Conservation (phyloP, 2,329 filamentous ascomycete genomes). For the Venturia effusa region DNA sequence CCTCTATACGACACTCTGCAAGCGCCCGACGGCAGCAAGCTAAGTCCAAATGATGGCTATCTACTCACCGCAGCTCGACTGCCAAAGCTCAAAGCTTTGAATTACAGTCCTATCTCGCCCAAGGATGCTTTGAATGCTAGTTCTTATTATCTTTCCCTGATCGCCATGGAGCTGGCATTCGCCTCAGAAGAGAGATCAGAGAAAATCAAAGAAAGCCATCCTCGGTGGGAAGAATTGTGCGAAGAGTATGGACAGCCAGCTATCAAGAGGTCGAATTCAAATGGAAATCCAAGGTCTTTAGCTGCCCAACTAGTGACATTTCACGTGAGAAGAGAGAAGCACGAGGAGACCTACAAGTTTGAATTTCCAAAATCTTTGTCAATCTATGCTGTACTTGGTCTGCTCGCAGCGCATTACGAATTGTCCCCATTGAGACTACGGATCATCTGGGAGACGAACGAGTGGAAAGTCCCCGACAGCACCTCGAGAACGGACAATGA, state of each 20-base stretch:
- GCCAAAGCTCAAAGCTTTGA: conserved; percentile 54
- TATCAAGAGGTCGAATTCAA: conserved; percentile 37
- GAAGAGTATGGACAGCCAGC: conserved; percentile 62
- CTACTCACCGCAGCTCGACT: conserved; percentile 80
- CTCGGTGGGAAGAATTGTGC: conserved; percentile 64
- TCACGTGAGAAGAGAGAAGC: conserved; percentile 35
- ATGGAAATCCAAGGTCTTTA: conserved; percentile 64
- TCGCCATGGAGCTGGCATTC: conserved; percentile 61
- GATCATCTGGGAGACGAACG: conserved; percentile 80
- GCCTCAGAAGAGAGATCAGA: conserved; percentile 43
- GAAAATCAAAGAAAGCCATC: conserved; percentile 52
- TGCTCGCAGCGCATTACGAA: conserved; percentile 61
- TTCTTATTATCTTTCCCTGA: conserved; percentile 81
- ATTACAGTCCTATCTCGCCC: conserved; percentile 56
- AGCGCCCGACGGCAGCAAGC: conserved; percentile 27
- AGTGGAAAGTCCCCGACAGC: conserved; percentile 49
- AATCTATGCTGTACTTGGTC: conserved; percentile 70
- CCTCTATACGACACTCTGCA: conserved; percentile 60
- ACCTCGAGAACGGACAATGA: conserved; percentile 33
- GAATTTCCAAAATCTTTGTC: conserved; percentile 67
- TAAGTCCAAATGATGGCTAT: conserved; percentile 66
- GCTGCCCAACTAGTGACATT: conserved; percentile 63
- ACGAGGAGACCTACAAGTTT: conserved; percentile 16
- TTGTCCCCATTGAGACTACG: conserved; percentile 52
- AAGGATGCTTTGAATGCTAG: conserved; percentile 80